These are phyloP conservation scores for Seiridium cupressi DNA, from an alignment of 2,329 filamentous ascomycete genomes.

Conservation along the genomic window DNA sequence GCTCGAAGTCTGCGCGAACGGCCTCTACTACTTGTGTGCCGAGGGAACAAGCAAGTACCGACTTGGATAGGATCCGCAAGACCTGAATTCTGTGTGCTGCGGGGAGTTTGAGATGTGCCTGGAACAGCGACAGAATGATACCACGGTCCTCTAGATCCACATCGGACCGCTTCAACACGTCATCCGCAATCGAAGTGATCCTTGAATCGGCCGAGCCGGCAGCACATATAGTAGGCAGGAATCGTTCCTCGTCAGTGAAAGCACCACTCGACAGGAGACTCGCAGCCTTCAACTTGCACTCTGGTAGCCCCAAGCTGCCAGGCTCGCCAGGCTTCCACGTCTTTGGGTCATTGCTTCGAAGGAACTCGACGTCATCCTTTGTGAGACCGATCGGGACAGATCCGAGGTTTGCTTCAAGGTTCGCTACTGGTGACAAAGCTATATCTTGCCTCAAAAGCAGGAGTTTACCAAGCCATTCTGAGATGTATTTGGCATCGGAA, in stretches of 20 bases:
- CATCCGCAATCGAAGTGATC: conserved; percentile 81
- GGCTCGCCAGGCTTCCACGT: conserved; percentile 62
- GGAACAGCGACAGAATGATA: conserved; percentile 66
- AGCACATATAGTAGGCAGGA: conserved; percentile 80
- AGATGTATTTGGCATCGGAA: conserved; percentile 71
- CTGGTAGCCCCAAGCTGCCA: conserved; percentile 63
- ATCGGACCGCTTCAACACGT: conserved; percentile 78
- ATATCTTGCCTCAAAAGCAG: conserved; percentile 62
- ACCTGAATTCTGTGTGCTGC: conserved; percentile 75
- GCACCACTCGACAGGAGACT: conserved; percentile 79
- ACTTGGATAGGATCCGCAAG: conserved; percentile 73
- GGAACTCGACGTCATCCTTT: conserved; percentile 65
- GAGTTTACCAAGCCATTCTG: conserved; percentile 74
- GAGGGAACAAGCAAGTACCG: conserved; percentile 69
- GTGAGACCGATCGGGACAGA: conserved; percentile 56
- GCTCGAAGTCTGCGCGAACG: conserved; percentile 64
- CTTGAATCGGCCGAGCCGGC: conserved; percentile 79
- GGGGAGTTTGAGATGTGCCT: conserved; percentile 71
- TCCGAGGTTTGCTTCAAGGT: conserved; percentile 24
- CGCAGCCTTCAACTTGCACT: conserved; percentile 68
- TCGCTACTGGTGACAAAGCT: conserved; percentile 23
- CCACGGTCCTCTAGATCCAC: conserved; percentile 69
- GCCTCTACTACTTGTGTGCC: conserved; percentile 65
- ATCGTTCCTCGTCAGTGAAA: conserved; percentile 80
- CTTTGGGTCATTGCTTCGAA: conserved; percentile 66